Percentiles rank a stretch among this genome's conserved stretches.
These are phyloP conservation scores for Penicillium paradoxum DNA, from an alignment of 495 filamentous ascomycete genomes.

Conservation along the genomic window DNA sequence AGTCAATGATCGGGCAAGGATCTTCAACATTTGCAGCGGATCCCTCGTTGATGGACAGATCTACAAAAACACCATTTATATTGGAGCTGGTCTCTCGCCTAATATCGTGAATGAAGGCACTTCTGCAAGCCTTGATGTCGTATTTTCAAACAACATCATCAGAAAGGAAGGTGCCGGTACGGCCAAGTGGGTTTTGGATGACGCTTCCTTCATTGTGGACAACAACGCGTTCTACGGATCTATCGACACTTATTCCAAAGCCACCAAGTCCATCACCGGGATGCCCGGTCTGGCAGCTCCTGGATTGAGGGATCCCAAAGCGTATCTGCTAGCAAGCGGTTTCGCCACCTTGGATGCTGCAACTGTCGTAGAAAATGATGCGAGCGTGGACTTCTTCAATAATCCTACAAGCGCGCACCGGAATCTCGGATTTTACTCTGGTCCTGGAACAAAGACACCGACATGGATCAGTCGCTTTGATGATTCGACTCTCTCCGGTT, in stretches of 20 bases:
- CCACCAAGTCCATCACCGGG: neutral
- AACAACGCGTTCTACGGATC: neutral
- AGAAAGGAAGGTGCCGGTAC: neutral
- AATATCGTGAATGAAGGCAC: neutral
- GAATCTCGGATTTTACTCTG: neutral
- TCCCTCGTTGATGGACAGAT: neutral
- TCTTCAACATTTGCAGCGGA: neutral
- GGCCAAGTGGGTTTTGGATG: neutral
- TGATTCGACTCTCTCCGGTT: neutral
- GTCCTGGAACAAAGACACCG: neutral
- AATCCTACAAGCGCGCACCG: neutral
- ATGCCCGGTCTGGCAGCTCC: neutral
- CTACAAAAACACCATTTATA: constrained; percentile 1
- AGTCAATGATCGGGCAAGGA: neutral
- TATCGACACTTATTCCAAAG: neutral
- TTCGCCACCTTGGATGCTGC: neutral
- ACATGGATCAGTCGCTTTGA: neutral
- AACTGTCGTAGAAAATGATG: neutral
- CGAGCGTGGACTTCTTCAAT: neutral
- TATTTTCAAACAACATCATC: neutral
- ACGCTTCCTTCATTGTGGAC: neutral
- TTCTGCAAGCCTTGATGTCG: neutral
- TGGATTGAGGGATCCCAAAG: neutral
- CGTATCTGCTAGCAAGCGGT: neutral
- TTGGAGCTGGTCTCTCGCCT: neutral